A percentile compares a stretch with the other conserved stretches of the same genome.
Evolutionary conservation across 805 yeast genomes (phyloP).

Genomic region (Candida fluviatilis): DNA sequence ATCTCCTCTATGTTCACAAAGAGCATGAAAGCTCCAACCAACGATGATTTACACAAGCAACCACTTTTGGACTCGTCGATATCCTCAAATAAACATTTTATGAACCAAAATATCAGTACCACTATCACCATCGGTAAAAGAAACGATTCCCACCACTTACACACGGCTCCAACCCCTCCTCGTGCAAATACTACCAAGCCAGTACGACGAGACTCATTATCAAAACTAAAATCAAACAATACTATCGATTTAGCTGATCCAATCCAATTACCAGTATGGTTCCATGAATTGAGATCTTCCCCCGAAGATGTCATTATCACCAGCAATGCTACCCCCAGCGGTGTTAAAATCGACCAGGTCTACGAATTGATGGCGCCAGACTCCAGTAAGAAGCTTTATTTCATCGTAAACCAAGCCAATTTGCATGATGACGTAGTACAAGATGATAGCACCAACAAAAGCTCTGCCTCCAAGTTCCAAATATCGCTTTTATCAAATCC

Average conservation of each 20-base stretch:
- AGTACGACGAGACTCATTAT: not conserved
- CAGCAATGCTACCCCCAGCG: constrained; percentile 54
- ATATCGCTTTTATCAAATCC: constrained; percentile 60
- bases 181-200: not conserved
- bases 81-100: constrained; percentile 6
- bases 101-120: constrained; percentile 18
- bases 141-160: no score
- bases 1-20: constrained; percentile 1
- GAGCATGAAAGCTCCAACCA: not conserved
- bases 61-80: constrained; percentile 9
- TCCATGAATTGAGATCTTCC: constrained; percentile 67
- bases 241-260: constrained; percentile 16
- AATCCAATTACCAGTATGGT: constrained; percentile 44
- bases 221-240: not conserved
- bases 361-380: constrained; percentile 49
- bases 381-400: constrained; percentile 12
- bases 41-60: not conserved
- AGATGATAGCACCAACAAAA: constrained; percentile 4
- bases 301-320: constrained; percentile 62
- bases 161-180: no score
- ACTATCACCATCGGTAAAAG: constrained; percentile 20
- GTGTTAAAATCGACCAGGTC: constrained; percentile 67
- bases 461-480: constrained; percentile 26
- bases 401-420: constrained; percentile 14
- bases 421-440: constrained; percentile 8